These are phyloP conservation scores for Gastrolobium bilobum DNA, from an alignment of 306 rosid genomes.

Conservation along the genomic window DNA sequence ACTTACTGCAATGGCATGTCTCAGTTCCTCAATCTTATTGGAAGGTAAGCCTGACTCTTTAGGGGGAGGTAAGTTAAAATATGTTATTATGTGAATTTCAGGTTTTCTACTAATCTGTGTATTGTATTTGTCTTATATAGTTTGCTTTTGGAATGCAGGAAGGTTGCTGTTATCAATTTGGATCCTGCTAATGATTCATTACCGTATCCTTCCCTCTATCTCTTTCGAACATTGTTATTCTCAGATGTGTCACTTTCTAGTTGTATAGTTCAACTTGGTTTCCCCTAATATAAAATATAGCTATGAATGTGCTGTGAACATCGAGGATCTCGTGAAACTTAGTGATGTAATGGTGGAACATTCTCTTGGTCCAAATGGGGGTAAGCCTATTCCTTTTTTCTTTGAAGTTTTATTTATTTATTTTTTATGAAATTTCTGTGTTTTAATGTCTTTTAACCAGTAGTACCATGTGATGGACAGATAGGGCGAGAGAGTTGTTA, in stretches of 20 bases:
- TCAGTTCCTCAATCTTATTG: conserved; percentile 87
- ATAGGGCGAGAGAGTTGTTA: too few species aligned
- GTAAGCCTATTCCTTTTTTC: conserved; percentile 46
- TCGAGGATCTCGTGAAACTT: conserved; percentile 83
- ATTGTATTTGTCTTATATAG: background rate
- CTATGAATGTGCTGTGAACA: conserved; percentile 84
- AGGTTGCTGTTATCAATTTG: conserved; percentile 90
- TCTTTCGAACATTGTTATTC: conserved; percentile 18
- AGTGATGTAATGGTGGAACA: conserved; percentile 89
- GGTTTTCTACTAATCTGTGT: conserved; percentile 21
- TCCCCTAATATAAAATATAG: conserved; percentile 61
- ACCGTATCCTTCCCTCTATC: conserved; percentile 75
- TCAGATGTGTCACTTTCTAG: conserved; percentile 7
- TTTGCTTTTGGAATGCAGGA: conserved; percentile 62
- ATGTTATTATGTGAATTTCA: conserved; percentile 13
- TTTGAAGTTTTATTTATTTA: background rate
- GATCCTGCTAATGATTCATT: conserved; percentile 94
- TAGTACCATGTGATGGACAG: background rate
- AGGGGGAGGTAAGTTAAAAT: background rate
- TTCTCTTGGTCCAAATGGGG: conserved; percentile 96
- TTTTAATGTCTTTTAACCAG: background rate
- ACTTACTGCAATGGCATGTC: conserved; percentile 99
- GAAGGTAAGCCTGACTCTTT: conserved; percentile 65
- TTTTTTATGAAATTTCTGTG: background rate
- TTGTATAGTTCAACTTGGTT: conserved; percentile 43